Evolutionary conservation across 2,329 filamentous ascomycete species (phyloP).

Genomic region (Malbranchea cinnamomea): DNA sequence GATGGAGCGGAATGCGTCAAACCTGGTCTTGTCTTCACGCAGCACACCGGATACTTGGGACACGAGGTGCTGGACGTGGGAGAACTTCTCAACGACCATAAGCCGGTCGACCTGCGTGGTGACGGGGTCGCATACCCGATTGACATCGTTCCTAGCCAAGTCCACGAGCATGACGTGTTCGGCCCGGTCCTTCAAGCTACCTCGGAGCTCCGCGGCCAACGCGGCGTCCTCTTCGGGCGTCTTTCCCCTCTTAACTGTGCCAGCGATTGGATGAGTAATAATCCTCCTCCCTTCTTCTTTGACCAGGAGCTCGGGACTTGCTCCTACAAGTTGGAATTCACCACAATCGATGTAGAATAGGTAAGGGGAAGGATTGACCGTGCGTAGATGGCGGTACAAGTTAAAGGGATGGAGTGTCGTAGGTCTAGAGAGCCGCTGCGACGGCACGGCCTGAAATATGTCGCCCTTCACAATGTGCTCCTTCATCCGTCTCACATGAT

Average conservation of each 20-base stretch:
- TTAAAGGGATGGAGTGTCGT: slow-evolving; percentile 94
- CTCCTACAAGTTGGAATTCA: slow-evolving; percentile 88
- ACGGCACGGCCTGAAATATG: slow-evolving; percentile 95
- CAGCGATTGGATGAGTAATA: slow-evolving; percentile 93
- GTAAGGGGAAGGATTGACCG: slow-evolving; percentile 95
- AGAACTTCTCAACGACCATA: slow-evolving; percentile 91
- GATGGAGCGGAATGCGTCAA: slow-evolving; percentile 90
- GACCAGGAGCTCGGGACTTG: slow-evolving; percentile 85
- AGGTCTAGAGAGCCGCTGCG: slow-evolving; percentile 78
- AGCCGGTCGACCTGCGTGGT: slow-evolving; percentile 83
- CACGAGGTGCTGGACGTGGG: slow-evolving; percentile 91
- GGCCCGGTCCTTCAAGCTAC: slow-evolving; percentile 77
- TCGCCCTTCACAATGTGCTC: slow-evolving; percentile 81
- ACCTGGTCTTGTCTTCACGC: slow-evolving; percentile 67
- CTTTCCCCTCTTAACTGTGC: slow-evolving; percentile 77
- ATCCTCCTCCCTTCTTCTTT: slow-evolving; percentile 77
- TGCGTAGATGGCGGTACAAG: slow-evolving; percentile 88
- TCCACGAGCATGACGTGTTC: slow-evolving; percentile 98
- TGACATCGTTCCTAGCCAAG: slow-evolving; percentile 88
- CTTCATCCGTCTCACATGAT: slow-evolving; percentile 74
- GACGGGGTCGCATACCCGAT: slow-evolving; percentile 81
- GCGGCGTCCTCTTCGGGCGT: slow-evolving; percentile 66
- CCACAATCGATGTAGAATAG: slow-evolving; percentile 89
- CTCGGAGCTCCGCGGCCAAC: slow-evolving; percentile 61
- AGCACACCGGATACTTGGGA: slow-evolving; percentile 91